Base-by-base conservation (phyloP, 2,329 filamentous ascomycete species). In the Cadophora sp. region DNA sequence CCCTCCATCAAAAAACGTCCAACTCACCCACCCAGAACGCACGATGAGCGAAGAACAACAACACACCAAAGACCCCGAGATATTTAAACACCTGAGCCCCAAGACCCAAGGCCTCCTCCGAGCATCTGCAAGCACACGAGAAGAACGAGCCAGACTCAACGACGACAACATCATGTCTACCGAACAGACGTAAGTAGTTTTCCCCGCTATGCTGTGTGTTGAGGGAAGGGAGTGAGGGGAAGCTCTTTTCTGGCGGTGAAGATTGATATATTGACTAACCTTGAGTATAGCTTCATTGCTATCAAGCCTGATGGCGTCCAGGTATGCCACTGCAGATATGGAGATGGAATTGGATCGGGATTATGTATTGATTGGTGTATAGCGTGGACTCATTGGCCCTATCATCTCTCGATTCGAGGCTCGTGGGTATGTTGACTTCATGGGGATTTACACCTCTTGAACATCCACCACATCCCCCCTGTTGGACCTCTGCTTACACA, bases 271-370 rank as follows among this genome's bases (percentile, higher is more conserved):
- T 56, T 41, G 9, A 69, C 73, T 78, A 69, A 77, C 72, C 72
- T 67, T 60, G 65, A 75, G 55, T 70, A 76, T 79, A 98, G 95
- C 87, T 98, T 98, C 92, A 98, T 98, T 89, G 96, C 96, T 81
- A 93, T 99, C 89, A 99, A 99, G 94, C 96, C 95, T 78, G 96
- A 98, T 85, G 96, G 96, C 83, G 96, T 98, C 85, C 96, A 97
- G 91, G 94, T 97, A 90, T 76, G 84, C 2, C 7, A 68, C 63
- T 65, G 53, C 24, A 48, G n/a, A 30, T n/a, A 11, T 14, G 6
- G 27, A 39, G 5, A 61, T 39, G 11, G 20, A 64, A 11, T 16
- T 13, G 24, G 58, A 22, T 41, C 13, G 55, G 30, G 13, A 68
- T 24, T 24, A 4, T 27, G 48, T 65, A 69, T 60, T 74, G 27